A percentile compares a stretch with the other conserved stretches of the same genome.
phyloP scores from a whole-genome alignment of 2,329 filamentous ascomycete species.

The Colletotrichum lindemuthianum region DNA sequence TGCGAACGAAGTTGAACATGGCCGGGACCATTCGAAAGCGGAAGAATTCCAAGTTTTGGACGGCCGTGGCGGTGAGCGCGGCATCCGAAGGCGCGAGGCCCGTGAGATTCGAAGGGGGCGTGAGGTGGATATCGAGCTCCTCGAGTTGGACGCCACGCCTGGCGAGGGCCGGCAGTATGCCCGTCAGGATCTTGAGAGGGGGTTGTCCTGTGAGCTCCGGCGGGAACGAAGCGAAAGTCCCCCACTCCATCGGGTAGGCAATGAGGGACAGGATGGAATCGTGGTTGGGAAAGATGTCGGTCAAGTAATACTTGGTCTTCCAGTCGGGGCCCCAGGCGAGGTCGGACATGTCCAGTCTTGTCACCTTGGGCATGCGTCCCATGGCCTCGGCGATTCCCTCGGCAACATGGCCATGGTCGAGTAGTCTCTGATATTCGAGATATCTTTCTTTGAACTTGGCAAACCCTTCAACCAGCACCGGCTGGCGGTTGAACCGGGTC shows the following conservation, averaged over 20 bases:
- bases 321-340: not conserved
- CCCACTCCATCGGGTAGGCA: not conserved
- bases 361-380: not conserved
- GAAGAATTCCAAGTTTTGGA: not conserved
- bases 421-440: no score
- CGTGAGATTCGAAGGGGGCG: not conserved
- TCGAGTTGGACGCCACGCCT: not conserved
- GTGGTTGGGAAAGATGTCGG: no score
- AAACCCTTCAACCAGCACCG: no score
- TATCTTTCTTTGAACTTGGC: no score
- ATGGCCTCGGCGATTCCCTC: not conserved
- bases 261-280: not conserved
- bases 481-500: not conserved
- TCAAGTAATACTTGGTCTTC: not conserved
- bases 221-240: not conserved
- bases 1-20: not conserved
- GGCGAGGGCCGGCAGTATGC: constrained; percentile 3
- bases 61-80: not conserved
- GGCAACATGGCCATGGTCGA: not conserved
- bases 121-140: not conserved
- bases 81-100: not conserved
- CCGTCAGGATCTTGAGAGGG: not conserved
- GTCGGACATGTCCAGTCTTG: not conserved
- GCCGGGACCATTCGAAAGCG: not conserved
- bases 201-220: constrained; percentile 27